Percentiles rank a stretch among this genome's conserved stretches.
Evolutionary conservation across 2,329 filamentous ascomycete species (phyloP).

Genomic region (Fusarium nanum): DNA sequence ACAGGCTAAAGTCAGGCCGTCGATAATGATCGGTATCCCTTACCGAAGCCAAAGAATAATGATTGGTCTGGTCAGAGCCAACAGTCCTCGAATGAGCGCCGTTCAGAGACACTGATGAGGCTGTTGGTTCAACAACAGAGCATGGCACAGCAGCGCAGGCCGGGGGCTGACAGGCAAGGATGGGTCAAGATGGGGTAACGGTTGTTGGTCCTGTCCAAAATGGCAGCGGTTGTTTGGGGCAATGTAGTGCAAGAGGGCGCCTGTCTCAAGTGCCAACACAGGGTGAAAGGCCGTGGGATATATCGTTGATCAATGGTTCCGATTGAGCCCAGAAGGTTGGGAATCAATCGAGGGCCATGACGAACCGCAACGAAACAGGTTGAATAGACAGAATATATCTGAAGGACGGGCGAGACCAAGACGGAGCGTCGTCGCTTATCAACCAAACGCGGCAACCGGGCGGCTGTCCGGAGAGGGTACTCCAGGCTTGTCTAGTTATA

Average conservation of each 20-base stretch:
- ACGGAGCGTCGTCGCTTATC: constrained; percentile 16
- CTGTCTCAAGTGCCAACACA: background rate
- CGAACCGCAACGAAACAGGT: background rate
- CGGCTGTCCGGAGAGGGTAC: constrained; percentile 19
- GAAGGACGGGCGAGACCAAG: constrained; percentile 11
- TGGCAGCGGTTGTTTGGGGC: constrained; percentile 5
- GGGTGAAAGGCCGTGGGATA: background rate
- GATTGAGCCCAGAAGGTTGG: background rate
- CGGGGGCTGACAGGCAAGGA: constrained; percentile 23
- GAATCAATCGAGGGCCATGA: constrained; percentile 9
- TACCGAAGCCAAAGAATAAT: constrained; percentile 1
- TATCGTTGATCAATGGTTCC: background rate
- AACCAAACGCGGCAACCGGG: constrained; percentile 32
- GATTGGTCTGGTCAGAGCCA: constrained; percentile 11
- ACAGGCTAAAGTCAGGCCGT: constrained; percentile 1
- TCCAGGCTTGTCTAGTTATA: constrained; percentile 13
- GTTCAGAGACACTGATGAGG: constrained; percentile 16
- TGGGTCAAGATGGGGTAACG: constrained; percentile 6
- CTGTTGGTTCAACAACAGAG: constrained; percentile 26
- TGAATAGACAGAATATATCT: constrained; percentile 17
- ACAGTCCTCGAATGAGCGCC: constrained; percentile 3
- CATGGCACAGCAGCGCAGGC: constrained; percentile 3
- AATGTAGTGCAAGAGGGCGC: background rate
- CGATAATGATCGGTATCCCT: background rate
- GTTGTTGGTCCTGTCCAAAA: constrained; percentile 23